These are phyloP conservation scores for Talaromyces thailandensis DNA, from an alignment of 495 filamentous ascomycete genomes.

Conservation along the genomic window DNA sequence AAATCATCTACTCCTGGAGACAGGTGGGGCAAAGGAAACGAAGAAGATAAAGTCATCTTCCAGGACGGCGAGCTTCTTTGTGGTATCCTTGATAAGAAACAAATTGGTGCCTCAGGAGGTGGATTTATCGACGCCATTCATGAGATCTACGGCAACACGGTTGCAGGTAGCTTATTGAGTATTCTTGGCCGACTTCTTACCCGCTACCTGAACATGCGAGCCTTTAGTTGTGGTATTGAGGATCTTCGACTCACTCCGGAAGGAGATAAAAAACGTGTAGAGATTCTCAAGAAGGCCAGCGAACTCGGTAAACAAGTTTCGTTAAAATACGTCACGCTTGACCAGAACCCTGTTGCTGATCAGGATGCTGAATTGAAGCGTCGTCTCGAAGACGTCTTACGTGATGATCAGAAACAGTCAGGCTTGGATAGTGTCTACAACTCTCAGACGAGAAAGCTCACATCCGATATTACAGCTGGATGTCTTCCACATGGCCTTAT, in stretches of 20 bases:
- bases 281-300: constrained; percentile 59
- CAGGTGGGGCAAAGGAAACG: constrained; percentile 63
- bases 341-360: constrained; percentile 44
- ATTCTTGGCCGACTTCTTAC: constrained; percentile 85
- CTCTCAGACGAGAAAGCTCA: constrained; percentile 57
- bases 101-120: constrained; percentile 78
- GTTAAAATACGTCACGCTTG: constrained; percentile 85
- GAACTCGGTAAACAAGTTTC: constrained; percentile 76
- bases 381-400: constrained; percentile 79
- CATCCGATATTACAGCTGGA: constrained; percentile 63
- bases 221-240: constrained; percentile 95
- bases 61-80: constrained; percentile 77
- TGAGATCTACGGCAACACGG: constrained; percentile 82
- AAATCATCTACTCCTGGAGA: constrained; percentile 68
- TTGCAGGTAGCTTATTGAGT: constrained; percentile 78
- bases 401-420: constrained; percentile 82
- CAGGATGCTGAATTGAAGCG: constrained; percentile 61
- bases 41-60: constrained; percentile 75
- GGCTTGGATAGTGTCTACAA: constrained; percentile 83
- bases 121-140: constrained; percentile 89
- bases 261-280: constrained; percentile 62
- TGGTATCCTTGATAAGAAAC: constrained; percentile 93
- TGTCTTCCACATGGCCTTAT: constrained; percentile 77
- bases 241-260: constrained; percentile 79
- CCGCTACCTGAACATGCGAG: constrained; percentile 82